Conservation (phyloP, 768 basidiomycete species). For the Suillus alpinus region DNA sequence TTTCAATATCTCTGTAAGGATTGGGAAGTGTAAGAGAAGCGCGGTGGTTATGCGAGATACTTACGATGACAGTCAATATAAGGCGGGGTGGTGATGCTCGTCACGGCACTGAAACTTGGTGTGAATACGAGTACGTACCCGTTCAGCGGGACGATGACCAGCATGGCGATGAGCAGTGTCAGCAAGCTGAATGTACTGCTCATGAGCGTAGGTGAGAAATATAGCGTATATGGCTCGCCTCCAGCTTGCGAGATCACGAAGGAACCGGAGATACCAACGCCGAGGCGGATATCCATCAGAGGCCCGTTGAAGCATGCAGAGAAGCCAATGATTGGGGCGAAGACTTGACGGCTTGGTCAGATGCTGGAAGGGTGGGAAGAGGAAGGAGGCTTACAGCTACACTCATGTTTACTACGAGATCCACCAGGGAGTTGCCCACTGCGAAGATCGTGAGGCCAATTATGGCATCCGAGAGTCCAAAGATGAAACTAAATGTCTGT, state of each 20-base stretch:
- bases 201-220: conserved; percentile 80
- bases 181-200: conserved; percentile 85
- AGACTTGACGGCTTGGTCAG: conserved; percentile 44
- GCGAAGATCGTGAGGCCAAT: conserved; percentile 97
- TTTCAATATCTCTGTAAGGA: conserved; percentile 5
- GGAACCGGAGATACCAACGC: conserved; percentile 88
- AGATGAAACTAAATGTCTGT: conserved; percentile 89
- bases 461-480: conserved; percentile 95
- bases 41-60: neutral
- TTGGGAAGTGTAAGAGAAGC: neutral
- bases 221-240: conserved; percentile 60
- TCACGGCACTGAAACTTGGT: conserved; percentile 9
- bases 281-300: conserved; percentile 88
- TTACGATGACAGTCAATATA: conserved; percentile 16
- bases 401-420: conserved; percentile 95
- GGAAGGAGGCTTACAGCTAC: conserved; percentile 63
- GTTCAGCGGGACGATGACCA: conserved; percentile 84
- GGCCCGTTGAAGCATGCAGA: conserved; percentile 93
- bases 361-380: neutral
- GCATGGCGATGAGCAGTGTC: conserved; percentile 64
- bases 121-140: conserved; percentile 46
- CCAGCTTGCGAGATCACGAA: conserved; percentile 69
- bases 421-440: conserved; percentile 92
- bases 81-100: neutral
- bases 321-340: conserved; percentile 92